Conservation (phyloP, 2,329 filamentous ascomycete genomes). For the Beauveria brongniartii region DNA sequence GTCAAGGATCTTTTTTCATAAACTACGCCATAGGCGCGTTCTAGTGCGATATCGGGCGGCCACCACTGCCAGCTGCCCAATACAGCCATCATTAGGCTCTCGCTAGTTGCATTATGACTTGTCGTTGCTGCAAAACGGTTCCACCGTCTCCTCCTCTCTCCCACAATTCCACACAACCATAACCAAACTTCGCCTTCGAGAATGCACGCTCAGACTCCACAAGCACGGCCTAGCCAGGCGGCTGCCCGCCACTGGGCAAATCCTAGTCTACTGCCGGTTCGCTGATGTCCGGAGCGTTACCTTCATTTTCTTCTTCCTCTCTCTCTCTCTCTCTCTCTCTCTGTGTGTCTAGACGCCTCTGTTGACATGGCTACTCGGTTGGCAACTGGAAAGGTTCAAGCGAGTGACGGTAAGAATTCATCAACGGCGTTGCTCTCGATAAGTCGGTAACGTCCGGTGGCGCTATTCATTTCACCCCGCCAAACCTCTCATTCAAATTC, state of each 20-base stretch:
- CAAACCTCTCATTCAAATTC: background rate
- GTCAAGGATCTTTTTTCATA: background rate
- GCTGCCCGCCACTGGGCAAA: background rate
- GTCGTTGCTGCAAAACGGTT: background rate
- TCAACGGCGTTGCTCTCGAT: background rate
- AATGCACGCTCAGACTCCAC: background rate
- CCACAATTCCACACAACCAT: background rate
- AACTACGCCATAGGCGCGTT: background rate
- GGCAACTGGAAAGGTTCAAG: background rate
- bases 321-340: background rate
- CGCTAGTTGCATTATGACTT: background rate
- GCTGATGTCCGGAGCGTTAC: background rate
- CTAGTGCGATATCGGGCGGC: constrained; percentile 8
- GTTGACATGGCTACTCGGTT: background rate
- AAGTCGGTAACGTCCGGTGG: background rate
- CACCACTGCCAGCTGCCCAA: background rate
- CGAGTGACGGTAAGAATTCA: background rate
- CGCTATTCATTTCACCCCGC: background rate
- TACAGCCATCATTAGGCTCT: background rate
- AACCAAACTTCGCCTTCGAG: background rate
- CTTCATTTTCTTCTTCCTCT: background rate
- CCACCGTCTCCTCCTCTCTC: background rate
- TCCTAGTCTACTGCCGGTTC: constrained; percentile 1
- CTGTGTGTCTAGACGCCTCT: background rate
- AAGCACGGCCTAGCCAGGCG: background rate